Evolutionary conservation across 1,139 yeast species (phyloP), one percentile per base, ranked within the genome.

Genomic region (Yamadazyma oceani): DNA sequence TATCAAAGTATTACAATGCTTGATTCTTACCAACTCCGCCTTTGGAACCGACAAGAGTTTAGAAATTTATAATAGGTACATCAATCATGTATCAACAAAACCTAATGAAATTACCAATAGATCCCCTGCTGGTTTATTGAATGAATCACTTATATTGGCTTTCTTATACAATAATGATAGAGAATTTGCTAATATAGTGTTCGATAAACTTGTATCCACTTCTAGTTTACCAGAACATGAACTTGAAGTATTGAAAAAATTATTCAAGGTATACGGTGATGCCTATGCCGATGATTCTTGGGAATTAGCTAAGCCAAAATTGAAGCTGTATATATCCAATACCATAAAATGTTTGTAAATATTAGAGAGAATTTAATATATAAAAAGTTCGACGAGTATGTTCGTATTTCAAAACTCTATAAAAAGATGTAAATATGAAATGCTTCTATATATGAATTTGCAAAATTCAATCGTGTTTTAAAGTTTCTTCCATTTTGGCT

Each of bases 141-240:
- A 82, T 0, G 81, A 81, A 46, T 61, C 84, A 1, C 58, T 82
- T 36, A 58, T 81, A 15, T 49, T 78, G 16, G 69, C 78, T 1
- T 66, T 63, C 37, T 57, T 84, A 26, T 61, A 69, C 15, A 68
- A 70, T 26, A 63, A 68, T 26, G 88, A 84, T 49, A 56, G 86
- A 27, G 82, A 78, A 39, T 74, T 84, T 54, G 87, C 88, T 0
- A 67, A 72, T 30, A 69, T 82, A 31, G 60, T 83, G n/a, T 69
- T 73, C 44, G 80, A 78, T 30, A 82, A 80, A 46, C 78, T 83
- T 1, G 53, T 67, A 3, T 70, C 64, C 30, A 72, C 72, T 40
- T 60, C 43, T 51, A 48, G 76, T 1, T 41, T 82, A 1, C 71
- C 70, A 19, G 75, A 70, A 17, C 51, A 54, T 5, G 83, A 79